Evolutionary conservation across 345 rosid species (phyloP).

Genomic region (Salix arbutifolia): DNA sequence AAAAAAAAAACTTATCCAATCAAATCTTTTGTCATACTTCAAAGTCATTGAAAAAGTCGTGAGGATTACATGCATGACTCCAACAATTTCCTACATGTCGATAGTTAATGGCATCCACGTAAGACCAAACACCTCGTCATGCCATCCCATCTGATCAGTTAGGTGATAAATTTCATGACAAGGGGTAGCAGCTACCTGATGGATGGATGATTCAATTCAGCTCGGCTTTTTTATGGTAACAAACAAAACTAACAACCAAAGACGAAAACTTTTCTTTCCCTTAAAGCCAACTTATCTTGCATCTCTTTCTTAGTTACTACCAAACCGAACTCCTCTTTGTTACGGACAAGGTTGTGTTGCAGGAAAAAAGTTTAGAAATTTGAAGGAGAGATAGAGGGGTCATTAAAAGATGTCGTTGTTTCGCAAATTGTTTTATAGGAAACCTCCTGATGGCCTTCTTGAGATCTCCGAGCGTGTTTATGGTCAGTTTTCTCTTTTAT

Average conservation of each 20-base stretch:
- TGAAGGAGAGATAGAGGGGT: background rate
- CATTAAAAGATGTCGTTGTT: slow-evolving; percentile 60
- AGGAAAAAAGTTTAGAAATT: background rate
- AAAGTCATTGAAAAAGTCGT: too few species aligned
- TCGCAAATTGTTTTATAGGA: slow-evolving; percentile 72
- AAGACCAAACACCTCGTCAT: background rate
- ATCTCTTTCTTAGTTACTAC: background rate
- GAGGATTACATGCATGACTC: background rate
- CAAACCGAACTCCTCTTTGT: background rate
- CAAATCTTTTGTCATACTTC: too few species aligned
- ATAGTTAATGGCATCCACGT: slow-evolving; percentile 14
- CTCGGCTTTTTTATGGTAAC: background rate
- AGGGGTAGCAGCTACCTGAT: background rate
- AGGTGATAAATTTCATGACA: background rate
- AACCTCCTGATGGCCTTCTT: slow-evolving; percentile 91
- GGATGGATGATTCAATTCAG: too few species aligned
- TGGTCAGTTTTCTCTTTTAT: slow-evolving; percentile 38
- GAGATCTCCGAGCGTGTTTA: slow-evolving; percentile 86
- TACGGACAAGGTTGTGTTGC: background rate
- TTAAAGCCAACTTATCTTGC: background rate
- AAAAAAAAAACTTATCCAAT: too few species aligned
- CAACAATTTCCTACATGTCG: background rate
- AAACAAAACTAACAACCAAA: background rate
- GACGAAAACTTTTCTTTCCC: background rate
- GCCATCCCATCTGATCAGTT: background rate